These are phyloP conservation scores for Vitis labrusca DNA, from an alignment of 164 flowering plant species.

Conservation along the genomic window DNA sequence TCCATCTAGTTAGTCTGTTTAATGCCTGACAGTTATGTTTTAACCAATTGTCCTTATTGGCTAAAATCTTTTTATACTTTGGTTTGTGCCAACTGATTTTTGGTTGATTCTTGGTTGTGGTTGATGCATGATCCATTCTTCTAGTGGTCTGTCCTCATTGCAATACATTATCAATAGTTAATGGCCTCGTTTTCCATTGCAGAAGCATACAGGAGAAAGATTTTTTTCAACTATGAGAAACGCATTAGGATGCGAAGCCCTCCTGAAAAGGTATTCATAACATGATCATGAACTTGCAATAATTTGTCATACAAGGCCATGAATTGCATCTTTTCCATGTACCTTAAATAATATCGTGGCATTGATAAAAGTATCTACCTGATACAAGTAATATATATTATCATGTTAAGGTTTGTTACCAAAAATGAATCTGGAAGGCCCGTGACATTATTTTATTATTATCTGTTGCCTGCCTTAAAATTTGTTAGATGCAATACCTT, in stretches of 20 bases:
- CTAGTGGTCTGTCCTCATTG: neutral
- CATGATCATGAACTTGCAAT: neutral
- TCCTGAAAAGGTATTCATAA: conserved; percentile 80
- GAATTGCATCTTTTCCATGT: neutral
- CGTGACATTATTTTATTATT: no score
- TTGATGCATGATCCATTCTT: neutral
- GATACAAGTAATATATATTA: no score
- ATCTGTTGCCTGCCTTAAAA: no score
- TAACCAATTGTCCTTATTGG: no score
- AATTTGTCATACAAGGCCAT: neutral
- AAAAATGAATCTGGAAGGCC: no score
- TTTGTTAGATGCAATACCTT: no score
- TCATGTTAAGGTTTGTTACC: no score
- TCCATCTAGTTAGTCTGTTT: no score
- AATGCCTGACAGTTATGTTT: no score
- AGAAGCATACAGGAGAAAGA: conserved; percentile 80
- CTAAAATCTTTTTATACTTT: no score
- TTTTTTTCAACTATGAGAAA: conserved; percentile 96
- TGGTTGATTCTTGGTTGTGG: no score
- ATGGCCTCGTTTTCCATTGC: conserved; percentile 20
- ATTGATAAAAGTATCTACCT: neutral
- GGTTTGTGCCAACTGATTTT: no score
- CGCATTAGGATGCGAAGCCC: conserved; percentile 80
- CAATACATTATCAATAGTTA: neutral
- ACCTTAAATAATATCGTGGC: neutral